Base-by-base conservation (phyloP, 1,139 yeast genomes). In the Saccharomycopsis crataegensis region DNA sequence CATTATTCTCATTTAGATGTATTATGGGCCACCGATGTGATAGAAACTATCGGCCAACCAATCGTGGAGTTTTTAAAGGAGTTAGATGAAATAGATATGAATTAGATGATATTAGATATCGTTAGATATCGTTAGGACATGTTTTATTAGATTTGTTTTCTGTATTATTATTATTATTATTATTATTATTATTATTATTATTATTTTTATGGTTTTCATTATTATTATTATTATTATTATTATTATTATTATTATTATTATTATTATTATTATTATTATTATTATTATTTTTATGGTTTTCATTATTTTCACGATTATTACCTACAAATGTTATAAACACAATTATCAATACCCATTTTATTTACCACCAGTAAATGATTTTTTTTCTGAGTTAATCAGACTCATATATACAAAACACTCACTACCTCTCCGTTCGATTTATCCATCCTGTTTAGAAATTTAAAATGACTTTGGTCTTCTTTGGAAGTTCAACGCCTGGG, bases 1-100 rank as follows among this genome's bases (percentile, higher is more conserved):
- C 76, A 74, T 36, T 94, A 90, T 65, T 93, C 94, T 49, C 98
- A 91, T 67, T 74, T 91, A 62, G 98, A 91, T 65, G 94, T 90
- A 28, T 68, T 91, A 32, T 91, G 98, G 98, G 95, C 96, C 0
- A 67, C 71, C 36, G 90, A 87, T 61, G 95, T 83, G 0, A 71
- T 76, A n/a, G 74, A 74, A 3, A 71, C 69, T 52, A 83, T 86
- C 4, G 82, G 80, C 1, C 62, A 59, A 11, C 72, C 71, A 11
- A 61, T 76, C 36, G 32, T 66, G 5, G 52, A 54, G 7, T 67
- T 63, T 53, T 53, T 68, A 36, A 40, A 57, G 8, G 43, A 38
- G 31, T 14, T 17, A 12, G 47, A 43, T 12, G 22, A 16, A 12
- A 43, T 11, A 12, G 12, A 43, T 12, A 16, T 16, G 28, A 43